Evolutionary conservation across 192 early-diverging fungal genomes (phyloP).

Genomic region (Coemansia pectinata): DNA sequence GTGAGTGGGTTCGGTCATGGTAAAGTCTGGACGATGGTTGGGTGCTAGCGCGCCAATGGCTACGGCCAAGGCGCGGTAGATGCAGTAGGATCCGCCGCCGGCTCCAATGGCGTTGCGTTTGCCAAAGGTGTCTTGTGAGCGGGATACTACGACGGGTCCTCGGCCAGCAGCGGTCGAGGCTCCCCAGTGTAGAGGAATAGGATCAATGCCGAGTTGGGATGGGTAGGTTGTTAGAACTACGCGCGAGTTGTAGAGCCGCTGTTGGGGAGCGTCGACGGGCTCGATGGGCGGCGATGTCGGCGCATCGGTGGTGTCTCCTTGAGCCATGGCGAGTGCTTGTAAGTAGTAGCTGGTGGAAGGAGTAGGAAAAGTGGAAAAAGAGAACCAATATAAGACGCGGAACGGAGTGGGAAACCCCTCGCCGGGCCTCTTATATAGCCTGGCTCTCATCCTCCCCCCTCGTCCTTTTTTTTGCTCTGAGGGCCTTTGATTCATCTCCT

Average conservation of each 20-base stretch:
- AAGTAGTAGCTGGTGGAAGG: background rate
- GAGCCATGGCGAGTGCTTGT: slow-evolving; percentile 1
- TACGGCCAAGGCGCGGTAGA: slow-evolving; percentile 89
- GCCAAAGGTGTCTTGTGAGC: slow-evolving; percentile 71
- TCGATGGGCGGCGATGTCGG: background rate
- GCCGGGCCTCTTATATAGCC: slow-evolving; percentile 7
- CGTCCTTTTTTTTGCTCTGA: background rate
- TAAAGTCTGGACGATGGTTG: slow-evolving; percentile 84
- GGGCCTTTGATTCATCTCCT: background rate
- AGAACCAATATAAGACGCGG: slow-evolving; percentile 1
- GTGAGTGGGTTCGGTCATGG: slow-evolving; percentile 84
- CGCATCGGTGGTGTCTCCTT: background rate
- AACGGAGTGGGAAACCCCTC: background rate
- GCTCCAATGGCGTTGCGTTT: slow-evolving; percentile 95
- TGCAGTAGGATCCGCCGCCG: slow-evolving; percentile 87
- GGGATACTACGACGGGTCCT: slow-evolving; percentile 86
- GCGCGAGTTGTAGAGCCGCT: slow-evolving; percentile 57
- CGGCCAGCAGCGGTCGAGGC: slow-evolving; percentile 67
- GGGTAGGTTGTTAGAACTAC: slow-evolving; percentile 75
- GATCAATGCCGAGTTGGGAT: slow-evolving; percentile 68
- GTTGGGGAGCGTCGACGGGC: slow-evolving; percentile 1
- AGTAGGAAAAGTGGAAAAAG: background rate
- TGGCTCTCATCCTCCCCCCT: background rate
- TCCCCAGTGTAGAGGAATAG: slow-evolving; percentile 77
- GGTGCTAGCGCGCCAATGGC: slow-evolving; percentile 84